These are phyloP conservation scores for Trametes meyenii DNA, from an alignment of 768 basidiomycete genomes.

Conservation along the genomic window DNA sequence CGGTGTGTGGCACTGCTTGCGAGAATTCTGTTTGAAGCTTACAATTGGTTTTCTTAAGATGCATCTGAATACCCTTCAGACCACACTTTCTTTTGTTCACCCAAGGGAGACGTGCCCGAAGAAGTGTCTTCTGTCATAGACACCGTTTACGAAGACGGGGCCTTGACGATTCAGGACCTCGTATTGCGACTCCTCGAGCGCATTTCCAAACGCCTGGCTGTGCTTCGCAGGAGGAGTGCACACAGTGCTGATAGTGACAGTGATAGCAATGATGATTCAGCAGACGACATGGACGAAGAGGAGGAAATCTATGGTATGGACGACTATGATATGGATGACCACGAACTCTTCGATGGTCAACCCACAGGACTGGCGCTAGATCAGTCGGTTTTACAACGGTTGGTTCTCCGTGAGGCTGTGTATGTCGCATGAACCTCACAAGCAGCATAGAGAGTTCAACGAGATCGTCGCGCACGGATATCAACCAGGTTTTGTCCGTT, in stretches of 20 bases:
- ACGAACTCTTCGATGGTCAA: background rate
- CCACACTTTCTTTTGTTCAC: slow-evolving; percentile 61
- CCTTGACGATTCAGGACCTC: slow-evolving; percentile 49
- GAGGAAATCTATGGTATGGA: slow-evolving; percentile 34
- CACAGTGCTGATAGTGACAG: slow-evolving; percentile 30
- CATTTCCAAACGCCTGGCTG: slow-evolving; percentile 31
- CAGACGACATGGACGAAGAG: slow-evolving; percentile 38
- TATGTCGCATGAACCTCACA: slow-evolving; percentile 9
- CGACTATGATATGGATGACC: slow-evolving; percentile 5
- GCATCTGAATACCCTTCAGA: slow-evolving; percentile 66
- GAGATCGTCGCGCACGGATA: slow-evolving; percentile 60
- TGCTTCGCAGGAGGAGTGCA: slow-evolving; percentile 6
- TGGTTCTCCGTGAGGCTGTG: background rate
- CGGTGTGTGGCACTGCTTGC: slow-evolving; percentile 37
- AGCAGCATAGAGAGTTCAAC: slow-evolving; percentile 54
- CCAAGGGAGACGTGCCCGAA: slow-evolving; percentile 48
- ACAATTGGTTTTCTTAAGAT: slow-evolving; percentile 41
- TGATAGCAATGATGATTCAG: slow-evolving; percentile 42
- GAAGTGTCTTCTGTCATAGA: slow-evolving; percentile 48
- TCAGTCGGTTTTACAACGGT: slow-evolving; percentile 27
- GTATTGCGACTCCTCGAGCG: slow-evolving; percentile 46
- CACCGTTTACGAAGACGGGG: slow-evolving; percentile 43
- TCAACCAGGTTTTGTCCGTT: slow-evolving; percentile 59
- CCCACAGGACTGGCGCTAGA: slow-evolving; percentile 9
- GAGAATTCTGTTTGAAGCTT: background rate